Percentiles rank a stretch among this genome's conserved stretches.
phyloP scores from a whole-genome alignment of 1,139 yeast species.

The Hyphopichia khmerensis region DNA sequence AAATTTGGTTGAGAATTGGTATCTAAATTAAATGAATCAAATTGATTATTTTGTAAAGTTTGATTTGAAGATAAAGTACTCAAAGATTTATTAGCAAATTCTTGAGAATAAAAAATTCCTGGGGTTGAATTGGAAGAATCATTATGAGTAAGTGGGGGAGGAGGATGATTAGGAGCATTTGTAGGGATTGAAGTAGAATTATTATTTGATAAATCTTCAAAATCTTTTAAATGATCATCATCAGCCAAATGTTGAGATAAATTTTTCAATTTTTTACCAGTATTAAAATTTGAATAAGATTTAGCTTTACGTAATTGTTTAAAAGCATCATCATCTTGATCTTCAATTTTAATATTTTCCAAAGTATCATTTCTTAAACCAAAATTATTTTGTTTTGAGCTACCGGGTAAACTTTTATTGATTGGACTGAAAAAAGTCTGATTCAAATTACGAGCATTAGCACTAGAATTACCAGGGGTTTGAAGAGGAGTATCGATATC shows the following conservation, averaged over 20 bases:
- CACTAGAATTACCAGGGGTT: conserved; percentile 15
- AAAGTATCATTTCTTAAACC: conserved; percentile 20
- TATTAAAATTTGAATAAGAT: conserved; percentile 16
- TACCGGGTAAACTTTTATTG: conserved; percentile 4
- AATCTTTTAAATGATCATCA: background rate
- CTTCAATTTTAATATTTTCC: conserved; percentile 37
- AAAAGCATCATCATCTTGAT: conserved; percentile 47
- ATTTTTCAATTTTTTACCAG: background rate
- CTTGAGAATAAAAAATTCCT: conserved; percentile 8
- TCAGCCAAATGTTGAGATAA: background rate
- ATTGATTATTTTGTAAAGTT: background rate
- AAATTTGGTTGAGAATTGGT: too few relatives aligned
- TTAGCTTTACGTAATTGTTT: conserved; percentile 42
- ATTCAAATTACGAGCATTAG: background rate
- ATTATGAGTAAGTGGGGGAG: background rate
- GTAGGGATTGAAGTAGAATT: conserved; percentile 1
- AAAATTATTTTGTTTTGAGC: conserved; percentile 1
- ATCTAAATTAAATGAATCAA: background rate
- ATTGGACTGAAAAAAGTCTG: conserved; percentile 8
- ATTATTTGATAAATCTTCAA: background rate
- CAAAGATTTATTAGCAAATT: conserved; percentile 4
- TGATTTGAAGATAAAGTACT: background rate
- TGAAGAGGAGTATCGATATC: conserved; percentile 36
- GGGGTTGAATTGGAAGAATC: conserved; percentile 17
- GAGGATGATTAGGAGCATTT: background rate